phyloP scores from a whole-genome alignment of 2,329 filamentous ascomycete genomes.

The Claviceps spartinae region DNA sequence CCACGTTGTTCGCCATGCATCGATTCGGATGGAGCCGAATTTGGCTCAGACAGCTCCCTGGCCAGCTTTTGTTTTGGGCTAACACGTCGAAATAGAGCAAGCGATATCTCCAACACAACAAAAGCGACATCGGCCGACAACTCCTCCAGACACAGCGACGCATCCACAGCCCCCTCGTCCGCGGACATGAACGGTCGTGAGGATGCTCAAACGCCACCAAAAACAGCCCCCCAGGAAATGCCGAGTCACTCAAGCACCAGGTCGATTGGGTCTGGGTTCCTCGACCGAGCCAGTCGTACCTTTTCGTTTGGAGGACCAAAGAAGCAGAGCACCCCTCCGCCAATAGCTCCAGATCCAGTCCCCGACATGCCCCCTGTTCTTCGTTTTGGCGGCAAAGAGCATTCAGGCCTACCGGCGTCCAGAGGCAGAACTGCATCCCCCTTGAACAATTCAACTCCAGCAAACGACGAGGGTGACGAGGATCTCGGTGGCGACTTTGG shows the following conservation, averaged over 20 bases:
- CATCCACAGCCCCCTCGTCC: constrained; percentile 47
- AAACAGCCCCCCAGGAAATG: constrained; percentile 26
- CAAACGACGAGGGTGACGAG: constrained; percentile 30
- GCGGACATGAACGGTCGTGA: constrained; percentile 25
- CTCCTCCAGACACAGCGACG: constrained; percentile 48
- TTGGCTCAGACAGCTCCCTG: too few relatives aligned
- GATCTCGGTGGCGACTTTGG: constrained; percentile 46
- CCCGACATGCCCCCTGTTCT: constrained; percentile 27
- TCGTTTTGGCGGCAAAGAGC: constrained; percentile 18
- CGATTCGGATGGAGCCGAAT: background rate
- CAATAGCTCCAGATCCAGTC: constrained; percentile 16
- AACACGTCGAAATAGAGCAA: constrained; percentile 34
- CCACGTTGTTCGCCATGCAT: background rate
- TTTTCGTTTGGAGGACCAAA: constrained; percentile 47
- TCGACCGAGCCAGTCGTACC: constrained; percentile 43
- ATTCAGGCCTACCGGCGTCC: constrained; percentile 20
- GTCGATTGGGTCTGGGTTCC: constrained; percentile 34
- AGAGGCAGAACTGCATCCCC: constrained; percentile 42
- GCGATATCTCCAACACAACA: constrained; percentile 47
- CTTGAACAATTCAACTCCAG: constrained; percentile 36
- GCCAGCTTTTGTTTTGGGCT: constrained; percentile 11
- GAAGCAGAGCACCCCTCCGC: constrained; percentile 25
- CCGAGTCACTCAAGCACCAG: constrained; percentile 30
- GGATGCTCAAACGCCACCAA: constrained; percentile 14
- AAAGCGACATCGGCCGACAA: constrained; percentile 46